Percentiles rank a stretch among this genome's conserved stretches.
Conservation (phyloP, 2,329 filamentous ascomycete genomes). For the Trichoderma sp. region DNA sequence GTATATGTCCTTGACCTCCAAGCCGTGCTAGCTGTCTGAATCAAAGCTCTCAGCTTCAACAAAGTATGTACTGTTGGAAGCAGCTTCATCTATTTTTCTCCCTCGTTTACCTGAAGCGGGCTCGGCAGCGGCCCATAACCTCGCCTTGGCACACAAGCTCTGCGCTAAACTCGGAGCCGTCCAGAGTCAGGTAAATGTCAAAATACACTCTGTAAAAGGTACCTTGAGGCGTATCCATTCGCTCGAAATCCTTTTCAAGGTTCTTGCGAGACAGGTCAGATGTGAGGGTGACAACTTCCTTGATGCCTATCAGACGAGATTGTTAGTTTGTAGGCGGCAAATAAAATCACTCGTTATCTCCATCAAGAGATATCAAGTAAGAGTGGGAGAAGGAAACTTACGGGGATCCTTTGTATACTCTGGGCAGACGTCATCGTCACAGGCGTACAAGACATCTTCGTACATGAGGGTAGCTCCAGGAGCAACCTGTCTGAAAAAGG, state of each 20-base stretch:
- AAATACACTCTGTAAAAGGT: constrained; percentile 87
- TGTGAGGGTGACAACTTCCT: constrained; percentile 96
- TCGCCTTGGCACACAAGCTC: constrained; percentile 99
- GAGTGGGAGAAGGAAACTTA: constrained; percentile 57
- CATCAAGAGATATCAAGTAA: not conserved
- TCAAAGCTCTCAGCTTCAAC: constrained; percentile 10
- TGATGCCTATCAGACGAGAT: constrained; percentile 69
- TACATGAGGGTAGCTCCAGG: constrained; percentile 98
- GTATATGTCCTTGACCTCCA: constrained; percentile 17
- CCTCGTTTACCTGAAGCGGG: constrained; percentile 69
- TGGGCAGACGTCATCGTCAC: constrained; percentile 95
- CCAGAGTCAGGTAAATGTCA: constrained; percentile 86
- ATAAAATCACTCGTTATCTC: too few relatives aligned
- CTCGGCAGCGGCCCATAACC: constrained; percentile 95
- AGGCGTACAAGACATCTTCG: constrained; percentile 96
- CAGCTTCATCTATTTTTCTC: not conserved
- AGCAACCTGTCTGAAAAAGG: constrained; percentile 96
- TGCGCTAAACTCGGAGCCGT: constrained; percentile 96
- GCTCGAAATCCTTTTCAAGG: constrained; percentile 97
- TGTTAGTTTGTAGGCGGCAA: not conserved
- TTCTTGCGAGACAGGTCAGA: constrained; percentile 97
- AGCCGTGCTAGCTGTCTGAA: constrained; percentile 25
- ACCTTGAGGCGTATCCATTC: constrained; percentile 98
- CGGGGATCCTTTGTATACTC: constrained; percentile 99
- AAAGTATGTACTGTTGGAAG: constrained; percentile 11